A percentile compares a stretch with the other conserved stretches of the same genome.
Conservation (phyloP, 495 filamentous ascomycete species). For the Astrocystis sublimbata region DNA sequence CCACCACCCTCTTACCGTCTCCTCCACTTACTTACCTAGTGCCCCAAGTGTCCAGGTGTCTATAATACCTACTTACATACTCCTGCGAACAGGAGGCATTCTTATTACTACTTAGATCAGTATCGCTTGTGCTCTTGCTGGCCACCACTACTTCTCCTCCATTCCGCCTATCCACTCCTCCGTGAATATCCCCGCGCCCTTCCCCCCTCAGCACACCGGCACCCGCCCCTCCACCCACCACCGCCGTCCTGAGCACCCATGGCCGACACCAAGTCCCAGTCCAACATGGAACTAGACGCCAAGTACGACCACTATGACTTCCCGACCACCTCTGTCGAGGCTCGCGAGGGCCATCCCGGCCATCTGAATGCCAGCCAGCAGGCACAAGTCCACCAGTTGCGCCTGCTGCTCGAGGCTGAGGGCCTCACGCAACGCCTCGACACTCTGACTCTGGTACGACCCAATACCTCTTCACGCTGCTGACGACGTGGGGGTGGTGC, state of each 20-base stretch:
- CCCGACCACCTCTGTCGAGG: constrained; percentile 72
- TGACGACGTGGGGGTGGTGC: constrained; percentile 6
- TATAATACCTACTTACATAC: too few relatives aligned
- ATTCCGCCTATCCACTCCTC: neutral
- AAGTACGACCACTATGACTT: constrained; percentile 97
- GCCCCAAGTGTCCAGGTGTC: too few relatives aligned
- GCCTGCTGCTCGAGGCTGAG: constrained; percentile 76
- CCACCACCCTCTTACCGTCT: constrained; percentile 6
- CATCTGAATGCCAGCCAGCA: constrained; percentile 86
- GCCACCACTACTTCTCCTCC: neutral
- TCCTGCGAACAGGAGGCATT: neutral
- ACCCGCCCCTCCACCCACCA: constrained; percentile 4
- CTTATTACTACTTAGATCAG: constrained; percentile 7
- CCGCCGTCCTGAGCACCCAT: constrained; percentile 21
- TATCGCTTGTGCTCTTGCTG: neutral
- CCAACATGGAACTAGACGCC: constrained; percentile 64
- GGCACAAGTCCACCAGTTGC: constrained; percentile 83
- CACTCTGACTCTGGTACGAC: constrained; percentile 77
- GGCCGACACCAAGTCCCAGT: constrained; percentile 25
- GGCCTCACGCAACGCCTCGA: constrained; percentile 86
- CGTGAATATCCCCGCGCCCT: neutral
- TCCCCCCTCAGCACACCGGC: neutral
- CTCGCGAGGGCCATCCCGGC: constrained; percentile 79
- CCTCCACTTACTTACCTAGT: too few relatives aligned
- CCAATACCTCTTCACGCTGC: neutral